Conservation (phyloP, 805 yeast species). For the Candida piceae region DNA sequence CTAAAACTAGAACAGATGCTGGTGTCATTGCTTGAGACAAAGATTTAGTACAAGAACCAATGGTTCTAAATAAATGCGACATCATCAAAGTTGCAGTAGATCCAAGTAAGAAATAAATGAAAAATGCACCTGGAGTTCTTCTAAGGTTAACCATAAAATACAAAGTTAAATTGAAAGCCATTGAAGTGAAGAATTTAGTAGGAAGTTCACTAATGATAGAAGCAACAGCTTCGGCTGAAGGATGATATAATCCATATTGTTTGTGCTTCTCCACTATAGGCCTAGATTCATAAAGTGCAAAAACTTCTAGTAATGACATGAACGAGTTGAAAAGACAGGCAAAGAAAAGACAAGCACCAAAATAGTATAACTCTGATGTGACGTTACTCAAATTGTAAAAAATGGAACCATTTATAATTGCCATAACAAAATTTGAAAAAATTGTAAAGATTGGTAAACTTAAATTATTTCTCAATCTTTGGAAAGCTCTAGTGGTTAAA, state of each 20-base stretch:
- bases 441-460: conserved; percentile 39
- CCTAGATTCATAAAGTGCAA: conserved; percentile 49
- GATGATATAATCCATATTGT: conserved; percentile 51
- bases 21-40: conserved; percentile 56
- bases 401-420: conserved; percentile 51
- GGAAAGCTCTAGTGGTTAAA: conserved; percentile 40
- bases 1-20: conserved; percentile 44
- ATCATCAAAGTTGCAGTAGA: conserved; percentile 41
- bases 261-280: conserved; percentile 57
- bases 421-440: conserved; percentile 46
- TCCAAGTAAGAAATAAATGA: conserved; percentile 44
- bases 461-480: conserved; percentile 48
- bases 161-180: conserved; percentile 44
- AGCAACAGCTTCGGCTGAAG: conserved; percentile 57
- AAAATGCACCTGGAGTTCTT: conserved; percentile 48
- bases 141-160: conserved; percentile 52
- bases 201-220: conserved; percentile 56
- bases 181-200: conserved; percentile 38
- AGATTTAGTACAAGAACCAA: conserved; percentile 45
- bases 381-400: conserved; percentile 43
- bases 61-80: conserved; percentile 51
- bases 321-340: conserved; percentile 60
- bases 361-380: conserved; percentile 45
- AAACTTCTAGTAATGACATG: conserved; percentile 53
- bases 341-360: conserved; percentile 66